Percentiles rank a stretch among this genome's conserved stretches.
These are phyloP conservation scores for Berberis vulgaris DNA, from an alignment of 164 flowering plant species.

Conservation along the genomic window DNA sequence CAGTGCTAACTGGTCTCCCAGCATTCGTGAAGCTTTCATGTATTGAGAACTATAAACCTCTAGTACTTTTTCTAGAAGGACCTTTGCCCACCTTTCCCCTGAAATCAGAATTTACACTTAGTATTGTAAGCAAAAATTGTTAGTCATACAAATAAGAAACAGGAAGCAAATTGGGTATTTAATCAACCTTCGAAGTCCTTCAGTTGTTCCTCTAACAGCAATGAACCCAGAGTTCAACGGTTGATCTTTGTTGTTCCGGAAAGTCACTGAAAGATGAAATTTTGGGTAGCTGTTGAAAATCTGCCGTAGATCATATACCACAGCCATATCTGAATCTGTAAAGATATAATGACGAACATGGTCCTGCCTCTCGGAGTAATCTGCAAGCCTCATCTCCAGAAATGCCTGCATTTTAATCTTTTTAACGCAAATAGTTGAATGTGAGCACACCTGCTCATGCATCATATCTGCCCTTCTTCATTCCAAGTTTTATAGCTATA, in stretches of 20 bases:
- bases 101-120: conserved; percentile 12
- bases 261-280: conserved; percentile 86
- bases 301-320: conserved; percentile 63
- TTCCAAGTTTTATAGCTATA: too few relatives aligned
- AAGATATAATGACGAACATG: conserved; percentile 59
- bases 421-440: too few relatives aligned
- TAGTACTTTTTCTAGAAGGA: conserved; percentile 59
- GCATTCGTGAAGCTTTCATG: conserved; percentile 86
- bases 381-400: conserved; percentile 48
- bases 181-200: conserved; percentile 56
- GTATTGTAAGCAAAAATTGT: not conserved
- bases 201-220: conserved; percentile 76
- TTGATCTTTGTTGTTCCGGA: conserved; percentile 88
- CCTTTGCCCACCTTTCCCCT: conserved; percentile 83
- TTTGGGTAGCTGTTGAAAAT: conserved; percentile 46
- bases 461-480: too few relatives aligned
- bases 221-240: conserved; percentile 96
- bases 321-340: conserved; percentile 91
- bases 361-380: conserved; percentile 25
- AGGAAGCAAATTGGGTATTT: not conserved
- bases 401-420: conserved; percentile 56
- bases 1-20: conserved; percentile 91
- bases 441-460: too few relatives aligned
- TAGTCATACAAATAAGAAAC: not conserved
- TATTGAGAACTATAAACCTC: conserved; percentile 52